Base-by-base conservation (phyloP, 305 asterid genomes). In the Plantago coronopus region DNA sequence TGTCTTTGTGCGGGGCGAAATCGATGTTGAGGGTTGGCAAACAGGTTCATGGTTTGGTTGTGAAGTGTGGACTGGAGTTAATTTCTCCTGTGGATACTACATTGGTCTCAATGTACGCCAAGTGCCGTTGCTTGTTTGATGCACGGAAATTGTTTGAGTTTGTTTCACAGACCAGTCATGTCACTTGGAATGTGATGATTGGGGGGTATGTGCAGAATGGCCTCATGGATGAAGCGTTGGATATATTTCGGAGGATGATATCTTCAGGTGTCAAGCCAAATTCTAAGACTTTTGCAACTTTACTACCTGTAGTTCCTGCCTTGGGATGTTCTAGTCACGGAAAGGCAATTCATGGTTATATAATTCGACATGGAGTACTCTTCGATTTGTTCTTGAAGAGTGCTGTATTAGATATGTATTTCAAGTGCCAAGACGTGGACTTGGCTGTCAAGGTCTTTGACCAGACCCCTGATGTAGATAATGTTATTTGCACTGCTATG, bases 181-280 rank as follows among this genome's bases (percentile, higher is more conserved):
- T 91, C 59, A 73, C 87, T 4, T 91, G 95, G 96, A 91, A 88
- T 67, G 87, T 76, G 31, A 88, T 91, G 79, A 82, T 91, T 37
- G 91, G 91, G 47, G 96, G 96, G 47, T 86, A 79, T 69, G 83
- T 81, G 13, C 96, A 82, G 69, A 88, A 86, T 43, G 95, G 94
- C 47, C 68, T 56, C 37, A 79, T 84, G 81, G 49, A 61, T 15
- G 91, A 83, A 47, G 89, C 83, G 9, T 40, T 82, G 70, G 73
- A 66, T 56, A 65, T 81, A 69, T 86, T 91, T 54, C 64, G 42
- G 25, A 63, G 65, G 65, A 81, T 91, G 95, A 61, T 82, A 58
- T 56, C 67, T 45, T 73, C 62, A 10, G 73, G 69, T 63, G 76
- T 76, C 48, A 72, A 78, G 69, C 95, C 95, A 3, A 91, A 88